Evolutionary conservation across 805 yeast species (phyloP), one percentile per base, ranked within the genome.

Genomic region (Candida golubevii): DNA sequence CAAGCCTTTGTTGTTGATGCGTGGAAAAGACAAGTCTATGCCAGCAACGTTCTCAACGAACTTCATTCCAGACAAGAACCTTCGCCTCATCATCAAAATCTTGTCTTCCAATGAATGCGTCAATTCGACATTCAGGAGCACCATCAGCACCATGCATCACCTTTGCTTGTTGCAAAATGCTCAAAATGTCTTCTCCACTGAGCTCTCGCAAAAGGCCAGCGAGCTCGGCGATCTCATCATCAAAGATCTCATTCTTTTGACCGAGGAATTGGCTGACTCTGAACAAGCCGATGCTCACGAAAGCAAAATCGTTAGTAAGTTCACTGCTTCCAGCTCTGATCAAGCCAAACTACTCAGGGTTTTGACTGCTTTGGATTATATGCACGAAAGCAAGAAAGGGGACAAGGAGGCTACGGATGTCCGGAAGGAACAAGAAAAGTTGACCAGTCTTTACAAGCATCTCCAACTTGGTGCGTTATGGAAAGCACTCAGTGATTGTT

Each of bases 281-380:
- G 46, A 61, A 14, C 65, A 15, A 41, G 54, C 34, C 18, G 68
- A 61, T 30, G 72, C 40, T 1, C 51, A 70, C 4, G 70, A 77
- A 26, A 70, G 79, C 27, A 79, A 76, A 26, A 66, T 80, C 3
- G 71, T 89, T 47, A 66, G 78, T 26, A 79, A 79, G 53, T 87
- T 90, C 57, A 85, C 93, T 2, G 78, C 88, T 0, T 79, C 89
- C 1, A 80, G 85, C 35, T 85, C 96, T 0, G 89, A 85, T 48
- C 98, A 93, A 60, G 86, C 97, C 7, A 89, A 88, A 56, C 65
- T 93, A n/a, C 68, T 91, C 43, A 75, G 96, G 41, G 82, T 88
- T 2, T 70, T 90, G 48, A 89, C 97, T 1, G 96, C 97, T 0
- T 72, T 90, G 46, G 97, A 90, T 56, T 88, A 84, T 54, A 70